phyloP scores from a whole-genome alignment of 305 asterid species.

The Fraxinus greggii region DNA sequence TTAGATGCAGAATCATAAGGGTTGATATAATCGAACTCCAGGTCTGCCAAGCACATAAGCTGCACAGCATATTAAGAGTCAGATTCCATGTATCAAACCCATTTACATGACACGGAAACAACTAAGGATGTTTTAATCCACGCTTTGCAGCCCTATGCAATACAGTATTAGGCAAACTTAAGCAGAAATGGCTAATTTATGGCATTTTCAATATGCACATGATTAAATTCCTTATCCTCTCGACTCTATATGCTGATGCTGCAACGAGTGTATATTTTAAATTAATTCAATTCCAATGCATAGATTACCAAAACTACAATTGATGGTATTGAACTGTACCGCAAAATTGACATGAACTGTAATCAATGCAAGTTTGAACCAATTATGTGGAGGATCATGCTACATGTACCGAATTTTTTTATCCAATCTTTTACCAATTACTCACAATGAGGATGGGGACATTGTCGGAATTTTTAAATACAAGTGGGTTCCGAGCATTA shows the following conservation, averaged over 20 bases:
- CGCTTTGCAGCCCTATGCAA: not conserved
- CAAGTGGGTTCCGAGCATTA: too few species aligned
- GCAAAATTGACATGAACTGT: not conserved
- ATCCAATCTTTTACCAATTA: too few species aligned
- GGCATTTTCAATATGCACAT: not conserved
- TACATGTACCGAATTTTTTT: too few species aligned
- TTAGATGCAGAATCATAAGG: slow-evolving; percentile 68
- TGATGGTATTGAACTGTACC: not conserved
- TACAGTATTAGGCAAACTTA: not conserved
- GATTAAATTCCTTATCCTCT: not conserved
- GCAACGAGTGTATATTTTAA: not conserved
- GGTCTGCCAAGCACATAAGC: slow-evolving; percentile 65
- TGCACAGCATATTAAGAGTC: slow-evolving; percentile 31
- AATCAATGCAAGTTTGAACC: not conserved
- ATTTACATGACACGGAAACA: not conserved
- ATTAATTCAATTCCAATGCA: not conserved
- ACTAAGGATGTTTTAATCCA: not conserved
- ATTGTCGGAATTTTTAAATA: too few species aligned
- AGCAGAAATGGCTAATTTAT: not conserved
- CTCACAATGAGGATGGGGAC: too few species aligned
- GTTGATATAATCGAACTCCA: slow-evolving; percentile 69
- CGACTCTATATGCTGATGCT: not conserved
- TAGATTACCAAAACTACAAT: not conserved
- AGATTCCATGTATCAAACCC: slow-evolving; percentile 1
- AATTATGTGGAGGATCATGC: not conserved